A percentile compares a stretch with the other conserved stretches of the same genome.
phyloP scores from a whole-genome alignment of 495 filamentous ascomycete genomes.

The Cercophora newfieldiana region DNA sequence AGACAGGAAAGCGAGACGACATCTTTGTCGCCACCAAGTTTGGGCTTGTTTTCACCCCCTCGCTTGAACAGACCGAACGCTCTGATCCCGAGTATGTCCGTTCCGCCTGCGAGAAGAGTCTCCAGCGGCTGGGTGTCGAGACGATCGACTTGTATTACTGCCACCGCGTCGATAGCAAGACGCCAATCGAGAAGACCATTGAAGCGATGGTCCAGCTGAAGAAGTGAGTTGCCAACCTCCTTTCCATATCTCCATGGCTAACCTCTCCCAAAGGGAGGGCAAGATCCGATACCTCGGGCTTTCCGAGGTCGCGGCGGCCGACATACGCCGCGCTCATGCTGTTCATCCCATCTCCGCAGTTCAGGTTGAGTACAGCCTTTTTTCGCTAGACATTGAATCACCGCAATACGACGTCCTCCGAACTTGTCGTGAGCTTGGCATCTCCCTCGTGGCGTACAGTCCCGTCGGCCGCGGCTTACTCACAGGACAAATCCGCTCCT shows the following conservation, averaged over 20 bases:
- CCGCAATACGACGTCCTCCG: slow-evolving; percentile 58
- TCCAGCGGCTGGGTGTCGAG: slow-evolving; percentile 63
- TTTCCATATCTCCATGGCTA: not conserved
- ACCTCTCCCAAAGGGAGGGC: slow-evolving; percentile 59
- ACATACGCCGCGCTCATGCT: slow-evolving; percentile 69
- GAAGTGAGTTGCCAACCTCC: slow-evolving; percentile 9
- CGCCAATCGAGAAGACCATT: slow-evolving; percentile 44
- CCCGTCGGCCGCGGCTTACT: slow-evolving; percentile 54
- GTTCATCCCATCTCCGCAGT: slow-evolving; percentile 70
- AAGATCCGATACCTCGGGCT: slow-evolving; percentile 75
- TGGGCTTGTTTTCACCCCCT: slow-evolving; percentile 36
- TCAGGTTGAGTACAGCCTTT: slow-evolving; percentile 78
- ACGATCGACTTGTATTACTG: slow-evolving; percentile 79
- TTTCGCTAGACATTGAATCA: slow-evolving; percentile 60
- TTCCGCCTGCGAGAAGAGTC: slow-evolving; percentile 60
- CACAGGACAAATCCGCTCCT: slow-evolving; percentile 64
- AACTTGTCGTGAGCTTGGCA: slow-evolving; percentile 68
- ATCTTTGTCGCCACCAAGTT: slow-evolving; percentile 70
- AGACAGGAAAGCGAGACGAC: slow-evolving; percentile 65
- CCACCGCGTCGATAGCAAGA: slow-evolving; percentile 64
- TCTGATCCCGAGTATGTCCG: slow-evolving; percentile 61
- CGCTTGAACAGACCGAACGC: slow-evolving; percentile 52
- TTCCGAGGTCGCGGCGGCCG: slow-evolving; percentile 69
- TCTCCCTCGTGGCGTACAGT: slow-evolving; percentile 67
- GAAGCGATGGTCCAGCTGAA: slow-evolving; percentile 33